Evolutionary conservation across 495 filamentous ascomycete genomes (phyloP).

Genomic region (Sphaerosporella brunnea): DNA sequence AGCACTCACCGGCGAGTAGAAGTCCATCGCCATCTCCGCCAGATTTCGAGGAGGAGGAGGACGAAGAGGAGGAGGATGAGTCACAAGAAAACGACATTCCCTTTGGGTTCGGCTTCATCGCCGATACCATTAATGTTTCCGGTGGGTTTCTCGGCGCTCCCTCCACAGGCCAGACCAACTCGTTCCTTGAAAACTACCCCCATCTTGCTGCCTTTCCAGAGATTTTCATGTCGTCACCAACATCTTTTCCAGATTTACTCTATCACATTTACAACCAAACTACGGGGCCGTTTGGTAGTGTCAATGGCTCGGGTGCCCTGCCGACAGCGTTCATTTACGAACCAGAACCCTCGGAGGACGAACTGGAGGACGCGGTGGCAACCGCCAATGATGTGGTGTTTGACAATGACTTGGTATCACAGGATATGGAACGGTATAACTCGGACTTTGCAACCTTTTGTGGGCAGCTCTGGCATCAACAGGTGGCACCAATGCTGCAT

Average conservation of each 20-base stretch:
- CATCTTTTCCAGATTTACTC: background rate
- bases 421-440: slow-evolving; percentile 26
- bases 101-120: background rate
- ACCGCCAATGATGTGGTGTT: slow-evolving; percentile 4
- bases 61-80: background rate
- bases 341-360: no score
- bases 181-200: slow-evolving; percentile 2
- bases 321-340: no score
- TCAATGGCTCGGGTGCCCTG: no score
- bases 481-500: slow-evolving; percentile 8
- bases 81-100: background rate
- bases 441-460: slow-evolving; percentile 24
- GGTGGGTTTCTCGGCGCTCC: background rate
- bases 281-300: no score
- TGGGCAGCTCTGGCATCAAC: slow-evolving; percentile 1
- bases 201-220: background rate
- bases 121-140: background rate
- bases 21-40: background rate
- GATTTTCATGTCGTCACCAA: background rate
- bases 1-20: background rate
- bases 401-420: background rate
- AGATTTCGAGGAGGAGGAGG: background rate
- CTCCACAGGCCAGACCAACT: background rate
- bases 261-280: no score
- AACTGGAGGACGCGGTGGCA: background rate